Evolutionary conservation across 2,329 filamentous ascomycete genomes (phyloP), one percentile per base, ranked within the genome.

Genomic region (Aspergillus thermomutatus): DNA sequence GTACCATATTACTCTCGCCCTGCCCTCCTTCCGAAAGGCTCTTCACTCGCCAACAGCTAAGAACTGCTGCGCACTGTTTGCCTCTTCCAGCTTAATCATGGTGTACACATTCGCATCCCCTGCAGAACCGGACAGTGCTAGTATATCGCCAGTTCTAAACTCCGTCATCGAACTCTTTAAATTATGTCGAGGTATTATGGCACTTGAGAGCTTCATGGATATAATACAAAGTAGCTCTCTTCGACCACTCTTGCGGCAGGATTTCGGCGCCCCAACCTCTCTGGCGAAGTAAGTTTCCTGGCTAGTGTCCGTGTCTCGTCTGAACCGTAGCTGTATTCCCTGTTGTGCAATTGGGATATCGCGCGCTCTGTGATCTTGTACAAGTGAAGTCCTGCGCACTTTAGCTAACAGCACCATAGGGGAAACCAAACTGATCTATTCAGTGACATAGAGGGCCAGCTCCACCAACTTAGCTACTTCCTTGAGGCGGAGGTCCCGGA

Each of bases 1-100:
- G 26, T 56, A 59, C 48, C 63, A 65, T n/a, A 63, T 64, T 40
- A 54, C 59, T 6, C 34, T 56, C 4, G 63, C 57, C 9, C 47
- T 65, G 27, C 57, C 46, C 4, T 45, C 49, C 1, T 58, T 50
- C 17, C 50, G 53, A 2, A 52, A 28, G 19, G 47, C 53, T 14
- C 40, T 58, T 4, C 53, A 45, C 3, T 46, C 50, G 4, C 56
- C 56, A 3, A 48, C 50, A 8, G 23, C 23, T 4, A 50, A 56
- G 3, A 56, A 59, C n/a, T 55, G 56, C 28, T 37, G 43, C 19
- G 56, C 56, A 8, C 37, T 58, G n/a, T 56, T 58, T 21, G 43
- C 19, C n/a, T 58, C 53, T 31, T 58, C 50, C 1, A 53, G 56
- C 23, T n/a, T 58, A 1, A 50, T 58, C 21, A 59, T 59, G 53